A percentile compares a stretch with the other conserved stretches of the same genome.
These are phyloP conservation scores for Pseudogymnoascus verrucosus DNA, from an alignment of 2,329 filamentous ascomycete genomes.

Conservation along the genomic window DNA sequence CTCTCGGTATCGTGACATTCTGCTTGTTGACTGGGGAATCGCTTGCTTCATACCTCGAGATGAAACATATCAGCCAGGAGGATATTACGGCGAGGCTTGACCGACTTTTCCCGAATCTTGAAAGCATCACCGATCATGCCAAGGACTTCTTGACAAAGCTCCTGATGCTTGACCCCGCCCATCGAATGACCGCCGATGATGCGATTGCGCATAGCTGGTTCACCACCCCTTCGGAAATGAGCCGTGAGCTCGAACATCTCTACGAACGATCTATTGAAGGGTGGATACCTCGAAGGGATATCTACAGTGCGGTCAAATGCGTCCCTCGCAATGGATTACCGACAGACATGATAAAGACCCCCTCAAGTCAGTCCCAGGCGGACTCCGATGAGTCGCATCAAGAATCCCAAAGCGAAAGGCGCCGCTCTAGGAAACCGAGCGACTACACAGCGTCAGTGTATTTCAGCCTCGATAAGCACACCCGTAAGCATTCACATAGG, in stretches of 20 bases:
- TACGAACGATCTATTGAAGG: constrained; percentile 20
- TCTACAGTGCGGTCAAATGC: constrained; percentile 19
- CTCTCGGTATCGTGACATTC: constrained; percentile 24
- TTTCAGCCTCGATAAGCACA: constrained; percentile 20
- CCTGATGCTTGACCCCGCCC: constrained; percentile 25
- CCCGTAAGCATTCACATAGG: background rate
- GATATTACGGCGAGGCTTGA: background rate
- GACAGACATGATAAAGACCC: background rate
- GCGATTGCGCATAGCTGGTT: constrained; percentile 34
- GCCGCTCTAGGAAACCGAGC: constrained; percentile 12
- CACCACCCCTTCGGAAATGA: constrained; percentile 19
- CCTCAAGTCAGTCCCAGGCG: constrained; percentile 12
- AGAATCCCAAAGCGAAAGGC: background rate
- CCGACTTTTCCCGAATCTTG: background rate
- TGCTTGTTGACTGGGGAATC: constrained; percentile 21
- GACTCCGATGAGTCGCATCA: background rate
- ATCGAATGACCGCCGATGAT: constrained; percentile 28
- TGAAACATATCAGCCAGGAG: constrained; percentile 1
- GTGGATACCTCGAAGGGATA: constrained; percentile 21
- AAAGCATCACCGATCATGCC: constrained; percentile 17
- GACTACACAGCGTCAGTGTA: constrained; percentile 23
- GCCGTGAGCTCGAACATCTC: constrained; percentile 18
- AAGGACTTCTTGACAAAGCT: constrained; percentile 31
- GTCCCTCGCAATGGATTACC: constrained; percentile 12
- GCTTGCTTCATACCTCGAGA: constrained; percentile 16